A percentile compares a stretch with the other conserved stretches of the same genome.
Conservation (phyloP, 2,329 filamentous ascomycete species). For the Aureobasidium leucospermi region DNA sequence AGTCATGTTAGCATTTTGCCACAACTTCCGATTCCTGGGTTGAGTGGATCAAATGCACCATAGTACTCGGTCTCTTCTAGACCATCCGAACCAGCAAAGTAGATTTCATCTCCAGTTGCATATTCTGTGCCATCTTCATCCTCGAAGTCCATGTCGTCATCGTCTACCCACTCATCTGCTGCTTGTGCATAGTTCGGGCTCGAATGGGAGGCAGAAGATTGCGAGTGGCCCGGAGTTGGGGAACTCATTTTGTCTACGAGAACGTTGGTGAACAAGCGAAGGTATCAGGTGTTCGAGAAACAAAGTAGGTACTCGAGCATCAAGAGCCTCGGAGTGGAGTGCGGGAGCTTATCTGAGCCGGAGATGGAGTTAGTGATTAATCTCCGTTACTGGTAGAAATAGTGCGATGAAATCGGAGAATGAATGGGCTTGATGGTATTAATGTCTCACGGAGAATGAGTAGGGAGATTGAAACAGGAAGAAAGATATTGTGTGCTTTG, state of each 20-base stretch:
- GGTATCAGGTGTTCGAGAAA: background rate
- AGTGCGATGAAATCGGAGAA: background rate
- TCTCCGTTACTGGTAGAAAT: slow-evolving; percentile 3
- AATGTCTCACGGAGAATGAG: background rate
- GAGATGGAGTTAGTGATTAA: background rate
- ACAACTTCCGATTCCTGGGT: slow-evolving; percentile 25
- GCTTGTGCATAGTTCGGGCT: background rate
- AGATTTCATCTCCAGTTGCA: slow-evolving; percentile 26
- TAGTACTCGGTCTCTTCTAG: slow-evolving; percentile 30
- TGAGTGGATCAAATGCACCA: slow-evolving; percentile 26
- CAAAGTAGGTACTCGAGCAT: background rate
- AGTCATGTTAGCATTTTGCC: background rate
- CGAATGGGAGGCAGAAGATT: background rate
- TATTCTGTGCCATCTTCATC: slow-evolving; percentile 29
- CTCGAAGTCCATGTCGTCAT: slow-evolving; percentile 48
- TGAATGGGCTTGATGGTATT: background rate
- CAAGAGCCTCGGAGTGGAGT: slow-evolving; percentile 9
- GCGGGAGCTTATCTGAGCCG: slow-evolving; percentile 5
- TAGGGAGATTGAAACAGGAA: background rate
- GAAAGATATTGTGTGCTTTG: background rate
- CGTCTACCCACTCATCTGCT: slow-evolving; percentile 26
- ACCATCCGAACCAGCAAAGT: slow-evolving; percentile 28
- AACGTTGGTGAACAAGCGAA: background rate
- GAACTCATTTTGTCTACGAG: background rate
- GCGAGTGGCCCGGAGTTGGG: background rate